Base-by-base conservation (phyloP, 495 filamentous ascomycete species). In the Penicillium antarcticum region DNA sequence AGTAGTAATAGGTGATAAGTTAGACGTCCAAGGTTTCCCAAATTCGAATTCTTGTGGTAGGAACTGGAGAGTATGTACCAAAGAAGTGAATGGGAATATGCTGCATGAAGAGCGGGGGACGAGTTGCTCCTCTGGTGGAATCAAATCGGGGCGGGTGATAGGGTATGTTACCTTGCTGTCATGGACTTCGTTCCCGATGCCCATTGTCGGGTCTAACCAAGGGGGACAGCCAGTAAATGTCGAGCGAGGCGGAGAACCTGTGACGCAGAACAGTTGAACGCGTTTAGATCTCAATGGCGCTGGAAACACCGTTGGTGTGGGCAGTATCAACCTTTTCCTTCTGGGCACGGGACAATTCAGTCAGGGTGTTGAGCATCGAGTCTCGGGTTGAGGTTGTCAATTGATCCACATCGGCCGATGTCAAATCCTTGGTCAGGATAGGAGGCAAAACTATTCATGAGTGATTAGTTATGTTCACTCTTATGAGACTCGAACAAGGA, bases 381-480 rank as follows among this genome's bases (percentile, higher is more conserved):
- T 91, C 85, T 33, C 86, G 79, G 3, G 86, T 89, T 9, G 74
- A 76, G 45, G 77, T 74, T n/a, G 85, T 80, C 29, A 98, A 74
- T 21, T 80, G 76, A 57, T 96, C 90, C 19, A 96, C 92, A 66
- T 98, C 92, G 35, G 81, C 85, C 18, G 85, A 31, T 17, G 81
- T 90, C 51, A 97, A 74, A 29, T 85, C 81, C 42, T 78, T 77
- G n/a, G 94, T 98, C 17, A 80, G 74, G 54, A 98, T 94, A 2
- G 94, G 90, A 56, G 88, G 83, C 29, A 98, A 75, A 17, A 97
- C 88, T 87, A 58, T 8, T 39, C 59, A 29, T 45, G 16, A 32
- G 17, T 19, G 5, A 41, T 39, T 40, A 44, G 32, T 5, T 4
- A 23, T 18, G 23, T 18, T 10, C 5, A 10, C 3, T 21, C 23